Base-by-base conservation (phyloP, 179 eudicot genomes). In the Corrigiola litoralis region DNA sequence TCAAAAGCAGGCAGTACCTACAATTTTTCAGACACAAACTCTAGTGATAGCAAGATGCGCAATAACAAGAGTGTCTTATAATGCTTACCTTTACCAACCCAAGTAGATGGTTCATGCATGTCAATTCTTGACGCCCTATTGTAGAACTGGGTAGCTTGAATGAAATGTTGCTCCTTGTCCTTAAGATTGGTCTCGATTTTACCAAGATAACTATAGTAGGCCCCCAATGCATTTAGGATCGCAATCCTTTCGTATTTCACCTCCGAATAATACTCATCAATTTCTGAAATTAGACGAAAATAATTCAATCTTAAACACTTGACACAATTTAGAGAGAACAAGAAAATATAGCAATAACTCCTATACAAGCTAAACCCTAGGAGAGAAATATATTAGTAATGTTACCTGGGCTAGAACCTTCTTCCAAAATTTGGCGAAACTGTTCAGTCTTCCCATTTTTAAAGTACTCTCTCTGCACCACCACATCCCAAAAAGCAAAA, bases 101-200 rank as follows among this genome's bases (percentile, higher is more conserved):
- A 90, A n/a, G 97, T 88, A 77, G 99, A 95, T 11, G 97, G 88
- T 72, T 90, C 96, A 40, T 86, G 96, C 92, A 86, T 84, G 80
- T 90, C 99, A 65, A 95, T 86, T 75, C 92, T 79, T 28, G 97
- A 84, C 4, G 99, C 97, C 77, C 84, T 90, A 72, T 95, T 95
- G 77, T 95, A 95, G 75, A 80, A 85, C 49, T 78, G 81, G 27
- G 96, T 88, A 33, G 99, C 96, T 63, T 72, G 71, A 20, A 81
- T 68, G 65, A 90, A 88, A 76, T 86, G 74, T 0, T 83, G 85
- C 55, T 94, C 97, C 81, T 87, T 94, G 52, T 90, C 92, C 51
- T 82, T 79, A 49, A 77, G 80, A 66, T 78, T 85, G 10, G 90
- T 88, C 86, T 90, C 97, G 14, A 88, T 87, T 78, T 91, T 95